Percentiles rank a stretch among this genome's conserved stretches.
Conservation (phyloP, 192 early-diverging fungal species). For the Gaertneriomyces semiglobifer region DNA sequence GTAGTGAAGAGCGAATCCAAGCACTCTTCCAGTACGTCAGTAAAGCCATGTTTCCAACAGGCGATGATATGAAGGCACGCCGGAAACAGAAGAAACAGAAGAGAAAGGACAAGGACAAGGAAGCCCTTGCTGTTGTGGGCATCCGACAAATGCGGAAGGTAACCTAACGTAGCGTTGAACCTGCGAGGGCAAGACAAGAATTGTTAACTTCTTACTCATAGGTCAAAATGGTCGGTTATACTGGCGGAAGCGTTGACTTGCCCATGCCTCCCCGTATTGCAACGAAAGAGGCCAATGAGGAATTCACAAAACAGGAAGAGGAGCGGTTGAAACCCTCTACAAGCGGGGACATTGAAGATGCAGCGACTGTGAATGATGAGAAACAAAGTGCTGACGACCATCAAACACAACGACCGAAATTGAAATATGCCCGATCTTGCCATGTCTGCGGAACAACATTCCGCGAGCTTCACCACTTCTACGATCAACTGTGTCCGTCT, state of each 20-base stretch:
- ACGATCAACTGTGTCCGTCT: slow-evolving; percentile 50
- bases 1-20: neutral
- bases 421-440: slow-evolving; percentile 47
- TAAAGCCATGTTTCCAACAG: slow-evolving; percentile 24
- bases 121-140: slow-evolving; percentile 29
- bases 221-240: slow-evolving; percentile 41
- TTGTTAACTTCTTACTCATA: too few relatives aligned
- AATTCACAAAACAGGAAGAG: slow-evolving; percentile 37
- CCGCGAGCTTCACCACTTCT: slow-evolving; percentile 46
- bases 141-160: slow-evolving; percentile 44
- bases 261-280: slow-evolving; percentile 35
- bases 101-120: slow-evolving; percentile 32
- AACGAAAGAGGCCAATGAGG: slow-evolving; percentile 29
- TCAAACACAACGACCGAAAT: slow-evolving; percentile 3
- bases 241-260: slow-evolving; percentile 32
- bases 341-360: neutral
- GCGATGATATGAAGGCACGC: slow-evolving; percentile 30
- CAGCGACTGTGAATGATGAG: neutral
- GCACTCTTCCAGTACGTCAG: slow-evolving; percentile 29
- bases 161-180: neutral
- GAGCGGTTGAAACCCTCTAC: slow-evolving; percentile 10
- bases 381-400: neutral
- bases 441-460: slow-evolving; percentile 46
- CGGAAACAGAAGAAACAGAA: slow-evolving; percentile 20
- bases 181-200: too few relatives aligned